Base-by-base conservation (phyloP, 768 basidiomycete species). In the Chlorophyllum brunneum region DNA sequence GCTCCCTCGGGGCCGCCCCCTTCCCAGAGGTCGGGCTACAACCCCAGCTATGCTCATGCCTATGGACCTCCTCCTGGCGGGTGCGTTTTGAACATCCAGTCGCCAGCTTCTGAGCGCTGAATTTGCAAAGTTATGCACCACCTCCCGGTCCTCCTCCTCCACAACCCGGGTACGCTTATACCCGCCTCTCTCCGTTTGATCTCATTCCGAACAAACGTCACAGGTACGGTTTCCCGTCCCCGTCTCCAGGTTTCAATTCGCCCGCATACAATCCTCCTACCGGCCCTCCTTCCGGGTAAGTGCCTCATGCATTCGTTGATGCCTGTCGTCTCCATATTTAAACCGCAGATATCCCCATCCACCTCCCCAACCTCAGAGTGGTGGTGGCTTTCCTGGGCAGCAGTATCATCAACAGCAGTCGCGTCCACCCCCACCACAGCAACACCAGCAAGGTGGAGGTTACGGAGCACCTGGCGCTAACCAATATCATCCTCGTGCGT, bases 31-130 rank as follows among this genome's bases (percentile, higher is more conserved):
- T 38, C 63, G 22, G 74, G 71, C 4, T 72, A 70, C 54, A 69
- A 63, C 57, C 69, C 73, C 11, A 65, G 70, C n/a, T 78, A 78
- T 54, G 61, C 70, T 11, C 71, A 75, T 23, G 65, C 70, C 23
- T 70, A 70, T 46, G 59, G 54, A 9, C 63, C 68, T 9, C 51
- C 47, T 22, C 31, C 55, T 15, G 11, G 39, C 39, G 56, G 56
- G 58, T 57, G 18, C 11, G 55, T 53, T 31, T 23, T 11, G 11
- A 30, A 16, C 16, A 37, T 31, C 29, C 13, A 33, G 2, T 34
- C 24, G 16, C n/a, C n/a, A n/a, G n/a, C n/a, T 20, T 18, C 4
- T 43, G 10, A 7, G 27, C 30, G 26, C 4, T 29, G 6, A n/a
- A 11, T 16, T 31, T 18, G 26, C 40, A 6, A 23, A 63, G 61